Conservation (phyloP, 2,329 filamentous ascomycete genomes). For the Penicillium sp. region DNA sequence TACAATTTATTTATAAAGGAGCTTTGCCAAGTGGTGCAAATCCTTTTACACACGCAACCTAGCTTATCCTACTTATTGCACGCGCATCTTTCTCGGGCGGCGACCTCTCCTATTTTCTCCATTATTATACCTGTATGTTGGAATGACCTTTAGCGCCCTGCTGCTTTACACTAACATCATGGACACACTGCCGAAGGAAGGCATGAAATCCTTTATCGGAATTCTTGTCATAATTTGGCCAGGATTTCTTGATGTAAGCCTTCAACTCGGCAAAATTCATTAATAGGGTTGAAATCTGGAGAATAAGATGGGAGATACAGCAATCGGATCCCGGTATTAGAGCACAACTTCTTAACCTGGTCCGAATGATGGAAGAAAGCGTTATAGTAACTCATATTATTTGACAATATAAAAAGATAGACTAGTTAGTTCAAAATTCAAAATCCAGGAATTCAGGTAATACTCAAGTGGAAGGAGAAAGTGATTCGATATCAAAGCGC, state of each 20-base stretch:
- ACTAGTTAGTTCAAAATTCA: no score
- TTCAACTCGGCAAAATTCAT: slow-evolving; percentile 10
- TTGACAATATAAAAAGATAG: no score
- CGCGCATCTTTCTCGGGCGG: not conserved
- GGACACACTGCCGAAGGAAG: slow-evolving; percentile 5
- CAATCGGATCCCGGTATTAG: not conserved
- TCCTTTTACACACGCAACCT: slow-evolving; percentile 14
- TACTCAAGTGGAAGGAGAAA: no score
- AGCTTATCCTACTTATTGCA: not conserved
- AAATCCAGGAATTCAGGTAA: no score
- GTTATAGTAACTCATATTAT: no score
- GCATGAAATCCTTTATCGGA: not conserved
- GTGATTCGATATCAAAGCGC: not conserved
- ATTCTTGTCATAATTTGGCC: not conserved
- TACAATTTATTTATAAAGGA: no score
- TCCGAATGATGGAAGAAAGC: slow-evolving; percentile 9
- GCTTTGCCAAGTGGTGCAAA: no score
- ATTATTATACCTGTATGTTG: not conserved
- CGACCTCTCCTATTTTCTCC: not conserved
- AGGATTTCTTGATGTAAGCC: not conserved
- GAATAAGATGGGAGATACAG: slow-evolving; percentile 7
- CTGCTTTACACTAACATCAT: not conserved
- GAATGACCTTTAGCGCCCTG: slow-evolving; percentile 1
- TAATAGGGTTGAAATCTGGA: slow-evolving; percentile 2
- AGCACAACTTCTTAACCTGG: slow-evolving; percentile 28